These are phyloP conservation scores for Psilocybe cubensis DNA, from an alignment of 768 basidiomycete genomes.

Conservation along the genomic window DNA sequence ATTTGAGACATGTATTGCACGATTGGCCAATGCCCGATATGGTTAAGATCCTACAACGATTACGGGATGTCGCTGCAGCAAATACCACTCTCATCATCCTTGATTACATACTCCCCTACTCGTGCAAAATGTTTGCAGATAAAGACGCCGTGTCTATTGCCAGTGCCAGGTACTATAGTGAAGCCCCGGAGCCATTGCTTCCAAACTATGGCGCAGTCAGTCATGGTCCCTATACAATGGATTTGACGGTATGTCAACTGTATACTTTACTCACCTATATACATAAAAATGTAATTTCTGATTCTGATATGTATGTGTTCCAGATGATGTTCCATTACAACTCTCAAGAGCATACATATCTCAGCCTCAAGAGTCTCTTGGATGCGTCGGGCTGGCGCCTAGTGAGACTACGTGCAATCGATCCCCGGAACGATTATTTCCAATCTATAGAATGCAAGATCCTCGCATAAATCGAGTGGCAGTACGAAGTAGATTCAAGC, in stretches of 20 bases:
- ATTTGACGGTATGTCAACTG: neutral
- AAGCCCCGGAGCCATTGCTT: too few species aligned
- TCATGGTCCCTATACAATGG: neutral
- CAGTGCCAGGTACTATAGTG: too few species aligned
- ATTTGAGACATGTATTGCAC: constrained; percentile 1
- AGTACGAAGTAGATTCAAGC: too few species aligned
- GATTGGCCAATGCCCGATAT: neutral
- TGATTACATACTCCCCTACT: too few species aligned
- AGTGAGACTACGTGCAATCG: neutral
- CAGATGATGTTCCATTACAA: neutral
- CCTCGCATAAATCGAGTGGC: too few species aligned
- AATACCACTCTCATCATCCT: neutral
- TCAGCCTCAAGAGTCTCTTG: neutral
- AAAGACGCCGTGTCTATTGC: too few species aligned
- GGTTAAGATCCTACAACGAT: neutral
- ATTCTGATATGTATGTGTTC: neutral
- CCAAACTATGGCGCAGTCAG: too few species aligned
- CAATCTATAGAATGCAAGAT: neutral
- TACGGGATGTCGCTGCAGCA: neutral
- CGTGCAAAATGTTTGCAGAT: too few species aligned
- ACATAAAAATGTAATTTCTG: too few species aligned
- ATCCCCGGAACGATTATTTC: neutral
- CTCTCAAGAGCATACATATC: neutral
- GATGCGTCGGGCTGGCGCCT: neutral
- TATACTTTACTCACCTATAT: neutral